These are phyloP conservation scores for Penicillium nucicola DNA, from an alignment of 495 filamentous ascomycete species.

Conservation along the genomic window DNA sequence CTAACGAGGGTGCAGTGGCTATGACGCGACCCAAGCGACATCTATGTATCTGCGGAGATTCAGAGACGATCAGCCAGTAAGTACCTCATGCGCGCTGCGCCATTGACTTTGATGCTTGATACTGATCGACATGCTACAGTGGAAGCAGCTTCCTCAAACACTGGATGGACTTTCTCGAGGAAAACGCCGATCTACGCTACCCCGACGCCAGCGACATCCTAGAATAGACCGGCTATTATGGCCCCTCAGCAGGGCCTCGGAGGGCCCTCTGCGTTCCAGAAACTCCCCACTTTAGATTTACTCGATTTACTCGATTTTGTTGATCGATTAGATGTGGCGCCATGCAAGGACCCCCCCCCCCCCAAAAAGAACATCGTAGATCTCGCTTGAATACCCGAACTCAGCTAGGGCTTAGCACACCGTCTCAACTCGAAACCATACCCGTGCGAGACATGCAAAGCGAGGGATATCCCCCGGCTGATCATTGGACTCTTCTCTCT, in stretches of 20 bases:
- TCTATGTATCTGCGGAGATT: slow-evolving; percentile 87
- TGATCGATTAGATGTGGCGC: background rate
- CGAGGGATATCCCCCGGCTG: too few relatives aligned
- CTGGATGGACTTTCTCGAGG: slow-evolving; percentile 89
- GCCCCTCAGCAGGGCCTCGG: background rate
- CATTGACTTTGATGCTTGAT: background rate
- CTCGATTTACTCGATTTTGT: background rate
- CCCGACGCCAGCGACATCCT: slow-evolving; percentile 63
- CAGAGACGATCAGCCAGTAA: slow-evolving; percentile 83
- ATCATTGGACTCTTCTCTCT: too few relatives aligned
- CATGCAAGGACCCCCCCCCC: too few relatives aligned
- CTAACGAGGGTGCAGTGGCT: slow-evolving; percentile 57
- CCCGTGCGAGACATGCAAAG: too few relatives aligned
- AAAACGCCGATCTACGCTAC: slow-evolving; percentile 80
- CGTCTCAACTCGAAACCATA: background rate
- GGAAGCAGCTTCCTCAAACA: slow-evolving; percentile 76
- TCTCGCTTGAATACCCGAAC: too few relatives aligned
- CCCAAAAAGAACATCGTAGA: background rate
- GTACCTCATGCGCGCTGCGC: slow-evolving; percentile 24
- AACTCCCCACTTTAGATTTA: background rate
- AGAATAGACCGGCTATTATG: slow-evolving; percentile 8
- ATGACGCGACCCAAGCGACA: slow-evolving; percentile 93
- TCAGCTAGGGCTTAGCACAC: too few relatives aligned
- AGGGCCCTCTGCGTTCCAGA: background rate
- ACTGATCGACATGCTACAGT: slow-evolving; percentile 37